phyloP scores from a whole-genome alignment of 345 rosid genomes.

The Mangifera indica region DNA sequence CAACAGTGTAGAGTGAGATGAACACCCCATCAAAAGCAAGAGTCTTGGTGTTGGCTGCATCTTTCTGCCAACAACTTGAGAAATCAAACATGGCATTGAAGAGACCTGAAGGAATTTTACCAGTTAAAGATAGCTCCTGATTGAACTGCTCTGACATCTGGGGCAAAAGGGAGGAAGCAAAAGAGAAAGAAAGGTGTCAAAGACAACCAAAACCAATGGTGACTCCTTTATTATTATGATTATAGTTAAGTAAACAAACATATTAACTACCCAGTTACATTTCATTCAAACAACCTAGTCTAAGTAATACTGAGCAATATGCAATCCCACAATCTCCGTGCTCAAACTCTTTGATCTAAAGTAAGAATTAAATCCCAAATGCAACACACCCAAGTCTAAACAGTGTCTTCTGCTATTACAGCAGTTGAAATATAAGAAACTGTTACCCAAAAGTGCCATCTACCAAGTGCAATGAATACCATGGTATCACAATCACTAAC shows the following conservation, averaged over 20 bases:
- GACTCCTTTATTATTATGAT: background rate
- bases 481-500: background rate
- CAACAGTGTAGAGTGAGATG: constrained; percentile 78
- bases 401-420: too few species aligned
- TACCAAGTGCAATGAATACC: background rate
- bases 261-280: background rate
- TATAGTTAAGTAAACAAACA: background rate
- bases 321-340: background rate
- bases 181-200: background rate
- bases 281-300: background rate
- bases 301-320: background rate
- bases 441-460: background rate
- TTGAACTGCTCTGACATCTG: constrained; percentile 99
- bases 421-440: background rate
- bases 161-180: constrained; percentile 13
- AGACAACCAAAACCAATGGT: background rate
- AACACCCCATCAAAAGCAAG: constrained; percentile 92
- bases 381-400: background rate
- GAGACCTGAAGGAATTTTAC: constrained; percentile 90
- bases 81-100: constrained; percentile 90
- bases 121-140: constrained; percentile 79
- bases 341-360: background rate
- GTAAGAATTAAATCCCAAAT: background rate
- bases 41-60: constrained; percentile 86
- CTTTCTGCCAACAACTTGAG: constrained; percentile 90